Evolutionary conservation across 2,329 filamentous ascomycete genomes (phyloP).

Genomic region (Shiraia bambusicola): DNA sequence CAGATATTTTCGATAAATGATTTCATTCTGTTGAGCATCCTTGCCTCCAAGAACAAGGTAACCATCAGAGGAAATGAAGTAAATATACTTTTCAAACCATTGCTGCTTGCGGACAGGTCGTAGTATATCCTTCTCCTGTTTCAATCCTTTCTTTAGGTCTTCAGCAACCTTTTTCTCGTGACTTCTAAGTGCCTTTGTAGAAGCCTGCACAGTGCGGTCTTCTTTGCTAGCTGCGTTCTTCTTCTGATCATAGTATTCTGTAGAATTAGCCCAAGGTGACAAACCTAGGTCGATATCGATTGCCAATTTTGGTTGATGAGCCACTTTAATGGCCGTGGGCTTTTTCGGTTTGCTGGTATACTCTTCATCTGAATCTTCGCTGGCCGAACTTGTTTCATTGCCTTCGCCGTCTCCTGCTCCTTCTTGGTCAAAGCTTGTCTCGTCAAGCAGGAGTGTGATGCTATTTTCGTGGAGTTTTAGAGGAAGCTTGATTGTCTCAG

Average conservation of each 20-base stretch:
- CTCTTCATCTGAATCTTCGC: slow-evolving; percentile 62
- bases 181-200: slow-evolving; percentile 79
- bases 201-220: slow-evolving; percentile 80
- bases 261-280: slow-evolving; percentile 85
- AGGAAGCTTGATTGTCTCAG: slow-evolving; percentile 80
- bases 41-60: slow-evolving; percentile 89
- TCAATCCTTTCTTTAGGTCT: slow-evolving; percentile 82
- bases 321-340: slow-evolving; percentile 37
- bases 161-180: slow-evolving; percentile 85
- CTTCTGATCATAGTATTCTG: slow-evolving; percentile 89
- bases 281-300: slow-evolving; percentile 84
- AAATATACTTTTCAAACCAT: slow-evolving; percentile 98
- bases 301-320: slow-evolving; percentile 54
- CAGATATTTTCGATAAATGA: slow-evolving; percentile 83
- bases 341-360: slow-evolving; percentile 54
- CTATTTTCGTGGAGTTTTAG: slow-evolving; percentile 88
- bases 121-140: slow-evolving; percentile 86
- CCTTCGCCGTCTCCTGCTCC: slow-evolving; percentile 59
- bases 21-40: slow-evolving; percentile 86
- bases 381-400: slow-evolving; percentile 66
- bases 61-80: slow-evolving; percentile 93
- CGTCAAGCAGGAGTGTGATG: slow-evolving; percentile 75
- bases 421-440: slow-evolving; percentile 66
- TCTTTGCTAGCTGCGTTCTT: slow-evolving; percentile 82
- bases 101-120: slow-evolving; percentile 78